phyloP scores from a whole-genome alignment of 2,329 filamentous ascomycete species.

The Periconia macrospinosa region DNA sequence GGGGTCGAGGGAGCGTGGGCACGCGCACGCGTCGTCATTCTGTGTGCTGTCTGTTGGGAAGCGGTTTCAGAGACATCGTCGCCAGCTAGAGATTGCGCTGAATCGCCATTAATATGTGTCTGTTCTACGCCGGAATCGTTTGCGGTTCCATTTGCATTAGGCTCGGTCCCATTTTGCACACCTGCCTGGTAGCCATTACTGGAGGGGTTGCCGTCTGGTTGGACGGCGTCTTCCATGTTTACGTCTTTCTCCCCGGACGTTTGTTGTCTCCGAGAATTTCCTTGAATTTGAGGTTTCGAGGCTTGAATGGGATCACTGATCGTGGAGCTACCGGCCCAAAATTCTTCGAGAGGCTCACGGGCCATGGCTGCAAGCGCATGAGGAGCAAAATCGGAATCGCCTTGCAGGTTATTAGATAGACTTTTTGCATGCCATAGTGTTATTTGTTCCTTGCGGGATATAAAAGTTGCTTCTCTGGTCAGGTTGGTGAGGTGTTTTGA shows the following conservation, averaged over 20 bases:
- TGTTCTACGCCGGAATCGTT: conserved; percentile 14
- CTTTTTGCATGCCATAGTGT: conserved; percentile 75
- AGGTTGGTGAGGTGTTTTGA: conserved; percentile 74
- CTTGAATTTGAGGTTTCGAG: conserved; percentile 8
- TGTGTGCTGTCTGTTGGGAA: conserved; percentile 49
- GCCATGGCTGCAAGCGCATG: conserved; percentile 55
- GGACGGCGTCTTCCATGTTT: conserved; percentile 29
- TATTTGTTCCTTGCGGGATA: conserved; percentile 74
- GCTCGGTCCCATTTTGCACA: conserved; percentile 19
- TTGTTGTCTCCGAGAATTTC: conserved; percentile 9
- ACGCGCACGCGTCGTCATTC: conserved; percentile 59
- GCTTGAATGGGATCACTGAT: conserved; percentile 13
- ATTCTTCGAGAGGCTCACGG: conserved; percentile 25
- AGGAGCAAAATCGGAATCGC: conserved; percentile 70
- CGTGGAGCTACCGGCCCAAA: conserved; percentile 14
- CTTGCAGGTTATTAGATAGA: conserved; percentile 71
- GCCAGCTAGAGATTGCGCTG: conserved; percentile 19
- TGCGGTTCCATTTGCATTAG: conserved; percentile 25
- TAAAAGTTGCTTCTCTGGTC: conserved; percentile 67
- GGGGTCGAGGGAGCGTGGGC: conserved; percentile 49
- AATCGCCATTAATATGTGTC: conserved; percentile 27
- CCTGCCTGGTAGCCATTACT: conserved; percentile 14
- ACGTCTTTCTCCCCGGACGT: conserved; percentile 22
- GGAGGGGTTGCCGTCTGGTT: conserved; percentile 17
- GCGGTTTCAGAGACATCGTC: conserved; percentile 48